Conservation (phyloP, 345 rosid genomes). For the Barbarea vulgaris region DNA sequence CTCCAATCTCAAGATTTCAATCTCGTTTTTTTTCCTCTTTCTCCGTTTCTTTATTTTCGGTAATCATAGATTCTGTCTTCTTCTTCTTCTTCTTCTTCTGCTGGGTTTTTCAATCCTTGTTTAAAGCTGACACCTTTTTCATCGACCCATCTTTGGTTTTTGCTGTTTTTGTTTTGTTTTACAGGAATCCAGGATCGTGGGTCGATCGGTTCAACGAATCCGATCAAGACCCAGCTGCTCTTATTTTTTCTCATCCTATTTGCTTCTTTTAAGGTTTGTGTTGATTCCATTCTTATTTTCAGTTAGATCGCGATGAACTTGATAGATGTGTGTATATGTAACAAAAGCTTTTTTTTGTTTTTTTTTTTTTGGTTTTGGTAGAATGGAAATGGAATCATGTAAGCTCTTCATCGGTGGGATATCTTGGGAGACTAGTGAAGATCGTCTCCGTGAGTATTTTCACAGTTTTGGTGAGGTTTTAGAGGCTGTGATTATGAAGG, state of each 20-base stretch:
- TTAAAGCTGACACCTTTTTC: constrained; percentile 10
- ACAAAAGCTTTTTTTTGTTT: neutral
- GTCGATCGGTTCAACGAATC: constrained; percentile 57
- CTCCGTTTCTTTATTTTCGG: constrained; percentile 39
- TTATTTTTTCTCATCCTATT: constrained; percentile 19
- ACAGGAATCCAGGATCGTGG: constrained; percentile 55
- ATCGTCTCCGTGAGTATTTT: constrained; percentile 81
- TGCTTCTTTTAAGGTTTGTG: constrained; percentile 42
- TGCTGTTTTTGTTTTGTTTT: constrained; percentile 29
- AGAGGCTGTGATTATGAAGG: constrained; percentile 93
- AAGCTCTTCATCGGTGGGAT: constrained; percentile 94
- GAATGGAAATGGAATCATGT: constrained; percentile 86
- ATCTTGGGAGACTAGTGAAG: constrained; percentile 94
- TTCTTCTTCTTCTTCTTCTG: constrained; percentile 42
- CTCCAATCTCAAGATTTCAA: constrained; percentile 36
- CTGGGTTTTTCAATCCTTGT: constrained; percentile 41
- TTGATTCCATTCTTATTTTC: constrained; percentile 29
- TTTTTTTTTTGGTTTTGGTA: neutral
- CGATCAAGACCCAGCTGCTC: constrained; percentile 47
- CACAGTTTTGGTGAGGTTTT: constrained; percentile 73
- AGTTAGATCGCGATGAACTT: neutral
- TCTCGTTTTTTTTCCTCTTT: constrained; percentile 26
- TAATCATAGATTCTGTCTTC: constrained; percentile 41
- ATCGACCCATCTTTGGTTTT: constrained; percentile 15
- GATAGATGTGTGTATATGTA: neutral